Conservation (phyloP, 768 basidiomycete species). For the Russula abietina region DNA sequence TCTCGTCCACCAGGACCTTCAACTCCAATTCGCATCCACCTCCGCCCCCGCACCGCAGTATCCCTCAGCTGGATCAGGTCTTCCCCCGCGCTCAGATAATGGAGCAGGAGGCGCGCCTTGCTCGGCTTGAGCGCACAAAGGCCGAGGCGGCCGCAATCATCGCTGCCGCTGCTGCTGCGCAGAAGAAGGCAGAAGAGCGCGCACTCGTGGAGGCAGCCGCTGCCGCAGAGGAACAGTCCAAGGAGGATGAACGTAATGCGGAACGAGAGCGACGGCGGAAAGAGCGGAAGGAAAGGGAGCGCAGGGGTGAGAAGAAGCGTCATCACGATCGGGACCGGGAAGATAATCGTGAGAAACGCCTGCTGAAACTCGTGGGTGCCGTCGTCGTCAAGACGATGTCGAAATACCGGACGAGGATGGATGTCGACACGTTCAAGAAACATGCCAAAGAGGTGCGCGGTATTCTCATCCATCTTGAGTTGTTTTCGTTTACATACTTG, state of each 20-base stretch:
- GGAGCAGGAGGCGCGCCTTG: constrained; percentile 11
- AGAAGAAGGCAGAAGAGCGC: constrained; percentile 25
- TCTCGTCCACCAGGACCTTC: constrained; percentile 4
- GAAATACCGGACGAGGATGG: constrained; percentile 72
- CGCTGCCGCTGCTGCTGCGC: constrained; percentile 36
- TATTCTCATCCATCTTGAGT: too few relatives aligned
- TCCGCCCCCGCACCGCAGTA: background rate
- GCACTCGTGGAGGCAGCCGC: constrained; percentile 25
- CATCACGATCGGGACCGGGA: constrained; percentile 48
- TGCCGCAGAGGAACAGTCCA: constrained; percentile 24
- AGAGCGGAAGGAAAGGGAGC: constrained; percentile 22
- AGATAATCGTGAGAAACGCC: constrained; percentile 69
- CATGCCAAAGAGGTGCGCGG: constrained; percentile 84
- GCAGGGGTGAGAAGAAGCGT: constrained; percentile 35
- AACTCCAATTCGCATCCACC: background rate
- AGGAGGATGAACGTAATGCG: constrained; percentile 25
- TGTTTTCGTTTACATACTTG: background rate
- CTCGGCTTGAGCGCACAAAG: constrained; percentile 22
- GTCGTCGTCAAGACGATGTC: constrained; percentile 93
- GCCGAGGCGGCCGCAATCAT: constrained; percentile 38
- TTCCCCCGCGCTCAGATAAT: background rate
- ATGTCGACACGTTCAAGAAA: constrained; percentile 83
- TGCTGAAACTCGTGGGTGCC: constrained; percentile 77
- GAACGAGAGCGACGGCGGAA: constrained; percentile 28
- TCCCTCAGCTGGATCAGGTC: background rate